Evolutionary conservation across 1,284 basidiomycete species (phyloP), one percentile per base, ranked within the genome.

Genomic region (Trametes hirsuta): DNA sequence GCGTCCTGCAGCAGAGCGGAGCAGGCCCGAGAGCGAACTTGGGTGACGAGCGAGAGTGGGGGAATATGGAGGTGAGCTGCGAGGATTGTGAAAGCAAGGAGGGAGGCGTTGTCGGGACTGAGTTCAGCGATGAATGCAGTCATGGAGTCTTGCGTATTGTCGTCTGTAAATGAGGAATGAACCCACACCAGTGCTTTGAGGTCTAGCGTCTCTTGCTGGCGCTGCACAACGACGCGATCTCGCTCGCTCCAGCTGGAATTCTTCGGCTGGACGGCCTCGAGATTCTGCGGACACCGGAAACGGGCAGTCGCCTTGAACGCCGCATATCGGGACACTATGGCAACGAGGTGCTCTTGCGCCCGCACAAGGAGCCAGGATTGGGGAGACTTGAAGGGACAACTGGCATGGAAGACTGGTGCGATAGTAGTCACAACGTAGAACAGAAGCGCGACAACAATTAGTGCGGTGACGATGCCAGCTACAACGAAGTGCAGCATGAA

Each of bases 341-440:
- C 8, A 21, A 15, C 47, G 14, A 60, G 3, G 9, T 40, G 53
- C 40, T 46, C 51, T n/a, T 47, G 22, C n/a, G 47, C n/a, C 8
- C 53, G 30, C 9, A 60, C 41, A 47, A 64, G 46, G 22, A 55
- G 34, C 68, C 69, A 71, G 6, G 71, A 63, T 53, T 72, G 69
- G 0, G 71, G 71, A 4, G 70, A 71, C 41, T 69, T 73, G 62
- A 66, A 73, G 1, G 71, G 65, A 41, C 68, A 70, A n/a, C 50
- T 39, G 4, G 54, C 6, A 14, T 55, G 61, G 47, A 71, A 64
- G 8, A 62, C 55, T 1, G 71, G 71, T 6, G 68, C 39, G 8
- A 72, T 45, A 2, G 64, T 66, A 0, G 71, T 71, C 6, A 24
- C 35, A 2, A 58, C 45, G 42, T 68, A 67, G 60, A 67, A 66